Evolutionary conservation across 2,329 filamentous ascomycete species (phyloP).

Genomic region (Pseudogymnoascus sp.): DNA sequence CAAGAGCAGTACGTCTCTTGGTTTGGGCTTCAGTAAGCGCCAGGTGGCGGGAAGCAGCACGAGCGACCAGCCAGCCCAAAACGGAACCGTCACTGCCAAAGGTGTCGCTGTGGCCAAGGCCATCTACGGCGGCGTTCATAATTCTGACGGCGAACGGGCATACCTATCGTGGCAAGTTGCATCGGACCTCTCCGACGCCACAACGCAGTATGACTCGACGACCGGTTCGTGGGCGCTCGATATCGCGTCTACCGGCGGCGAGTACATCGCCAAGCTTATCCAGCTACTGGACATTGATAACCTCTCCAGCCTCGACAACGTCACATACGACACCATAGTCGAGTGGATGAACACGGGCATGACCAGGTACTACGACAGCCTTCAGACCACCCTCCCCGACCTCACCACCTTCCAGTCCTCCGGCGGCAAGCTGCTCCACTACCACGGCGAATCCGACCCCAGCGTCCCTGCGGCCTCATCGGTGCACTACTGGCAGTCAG

Average conservation of each 20-base stretch:
- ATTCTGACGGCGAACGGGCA: conserved; percentile 28
- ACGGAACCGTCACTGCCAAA: conserved; percentile 23
- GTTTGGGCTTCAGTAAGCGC: conserved; percentile 7
- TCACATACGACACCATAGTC: conserved; percentile 49
- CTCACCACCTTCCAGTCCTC: conserved; percentile 39
- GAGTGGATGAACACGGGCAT: conserved; percentile 45
- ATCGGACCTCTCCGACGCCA: conserved; percentile 27
- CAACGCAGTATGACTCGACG: conserved; percentile 27
- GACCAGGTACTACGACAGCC: conserved; percentile 39
- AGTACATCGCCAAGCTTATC: conserved; percentile 35
- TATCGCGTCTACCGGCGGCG: conserved; percentile 28
- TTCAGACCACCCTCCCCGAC: conserved; percentile 48
- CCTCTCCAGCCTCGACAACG: conserved; percentile 35
- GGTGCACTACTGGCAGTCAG: conserved; percentile 47
- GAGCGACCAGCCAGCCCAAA: conserved; percentile 7
- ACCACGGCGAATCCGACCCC: conserved; percentile 49
- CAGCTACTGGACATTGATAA: conserved; percentile 33
- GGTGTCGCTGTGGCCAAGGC: conserved; percentile 29
- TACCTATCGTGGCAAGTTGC: conserved; percentile 32
- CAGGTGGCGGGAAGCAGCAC: not conserved
- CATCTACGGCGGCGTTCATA: conserved; percentile 30
- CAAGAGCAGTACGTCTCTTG: conserved; percentile 14
- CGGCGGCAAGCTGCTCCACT: conserved; percentile 50
- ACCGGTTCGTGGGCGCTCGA: conserved; percentile 28
- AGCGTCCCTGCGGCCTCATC: conserved; percentile 45